Evolutionary conservation across 1,284 basidiomycete genomes (phyloP), one percentile per base, ranked within the genome.

Genomic region (Abortiporus biennis): DNA sequence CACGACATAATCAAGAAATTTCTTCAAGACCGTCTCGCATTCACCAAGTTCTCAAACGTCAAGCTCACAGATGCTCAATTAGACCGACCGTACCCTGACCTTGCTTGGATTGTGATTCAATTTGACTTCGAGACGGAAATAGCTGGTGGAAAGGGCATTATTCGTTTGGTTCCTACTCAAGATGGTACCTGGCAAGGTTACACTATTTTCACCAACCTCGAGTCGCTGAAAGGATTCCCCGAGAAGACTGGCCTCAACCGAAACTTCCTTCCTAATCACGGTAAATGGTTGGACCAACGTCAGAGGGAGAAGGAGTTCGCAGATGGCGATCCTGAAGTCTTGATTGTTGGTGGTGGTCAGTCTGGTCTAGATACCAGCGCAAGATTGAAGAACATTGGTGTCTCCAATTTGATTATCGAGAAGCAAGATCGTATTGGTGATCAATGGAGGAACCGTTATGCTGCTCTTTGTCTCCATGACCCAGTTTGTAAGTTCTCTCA

Each of bases 321-420:
- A 17, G 56, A 61, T 30, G 32, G 40, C n/a, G 59, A 64, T 37
- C 65, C 65, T 0, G 55, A 62, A 2, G 74, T 74, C 3, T 51
- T 78, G 31, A 67, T 80, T 45, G 59, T 83, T 38, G 81, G 81
- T 6, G 80, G 63, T 6, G 80, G 80, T 0, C 80, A 84, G 39
- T 44, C 41, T 21, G 49, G 49, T 2, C 36, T 50, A 19, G 71
- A 66, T 3, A 48, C 71, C 6, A 75, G 75, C 11, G 80, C 78
- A 15, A 62, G 74, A 29, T 59, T 81, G 40, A 75, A 76, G 52
- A 54, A 63, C 31, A 54, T 78, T 3, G 74, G 66, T 24, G 63
- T 82, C 5, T 52, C 64, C 1, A 57, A 66, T 3, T 57, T 82
- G 25, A 60, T 80, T 12, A 56, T 79, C 25, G 78, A 80, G 53